phyloP scores from a whole-genome alignment of 805 yeast genomes.

The Metschnikowia matae region DNA sequence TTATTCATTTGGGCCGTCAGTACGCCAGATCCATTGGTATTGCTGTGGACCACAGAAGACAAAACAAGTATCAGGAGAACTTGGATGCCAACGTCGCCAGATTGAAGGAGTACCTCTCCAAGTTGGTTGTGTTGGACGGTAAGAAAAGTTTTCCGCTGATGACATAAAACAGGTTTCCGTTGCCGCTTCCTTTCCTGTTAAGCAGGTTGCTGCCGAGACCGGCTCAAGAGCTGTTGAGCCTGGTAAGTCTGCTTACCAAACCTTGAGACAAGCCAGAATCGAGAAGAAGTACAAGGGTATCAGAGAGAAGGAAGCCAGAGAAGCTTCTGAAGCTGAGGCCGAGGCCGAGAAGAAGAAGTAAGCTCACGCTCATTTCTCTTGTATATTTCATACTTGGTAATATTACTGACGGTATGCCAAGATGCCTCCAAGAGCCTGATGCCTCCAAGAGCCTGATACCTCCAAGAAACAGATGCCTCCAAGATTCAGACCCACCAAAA shows the following conservation, averaged over 20 bases:
- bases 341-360: slow-evolving; percentile 97
- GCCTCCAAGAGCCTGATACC: too few relatives aligned
- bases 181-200: slow-evolving; percentile 87
- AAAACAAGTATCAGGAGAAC: slow-evolving; percentile 94
- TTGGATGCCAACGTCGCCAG: slow-evolving; percentile 93
- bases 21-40: slow-evolving; percentile 98
- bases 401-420: slow-evolving; percentile 17
- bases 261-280: slow-evolving; percentile 93
- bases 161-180: slow-evolving; percentile 51
- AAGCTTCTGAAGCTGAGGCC: slow-evolving; percentile 97
- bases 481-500: too few relatives aligned
- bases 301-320: slow-evolving; percentile 97
- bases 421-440: too few relatives aligned
- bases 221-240: slow-evolving; percentile 87
- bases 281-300: slow-evolving; percentile 91
- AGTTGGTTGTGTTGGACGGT: slow-evolving; percentile 93
- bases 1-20: slow-evolving; percentile 54
- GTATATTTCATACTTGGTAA: slow-evolving; percentile 18
- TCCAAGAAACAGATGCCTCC: too few relatives aligned
- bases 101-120: slow-evolving; percentile 93
- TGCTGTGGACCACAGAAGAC: slow-evolving; percentile 99
- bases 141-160: slow-evolving; percentile 46
- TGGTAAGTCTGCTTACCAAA: slow-evolving; percentile 77
- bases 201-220: slow-evolving; percentile 66
- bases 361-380: slow-evolving; percentile 7